Conservation (phyloP, 2,329 filamentous ascomycete genomes). For the Colletotrichum godetiae region DNA sequence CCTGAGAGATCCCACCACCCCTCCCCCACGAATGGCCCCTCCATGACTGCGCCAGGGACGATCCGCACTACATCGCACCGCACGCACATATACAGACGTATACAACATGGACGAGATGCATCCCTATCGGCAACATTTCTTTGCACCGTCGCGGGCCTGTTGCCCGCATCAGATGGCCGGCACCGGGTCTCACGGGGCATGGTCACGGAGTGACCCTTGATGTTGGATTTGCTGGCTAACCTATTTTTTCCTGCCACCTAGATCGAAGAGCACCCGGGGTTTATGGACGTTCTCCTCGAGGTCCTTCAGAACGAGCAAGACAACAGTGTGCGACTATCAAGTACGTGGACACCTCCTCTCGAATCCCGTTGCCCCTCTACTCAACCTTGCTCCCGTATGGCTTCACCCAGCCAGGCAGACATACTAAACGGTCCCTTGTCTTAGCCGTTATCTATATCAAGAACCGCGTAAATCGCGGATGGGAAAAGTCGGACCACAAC, state of each 20-base stretch:
- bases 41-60: slow-evolving; percentile 23
- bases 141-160: slow-evolving; percentile 27
- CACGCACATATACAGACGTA: slow-evolving; percentile 11
- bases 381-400: background rate
- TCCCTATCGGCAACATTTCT: slow-evolving; percentile 16
- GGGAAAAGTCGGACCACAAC: slow-evolving; percentile 82
- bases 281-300: slow-evolving; percentile 89
- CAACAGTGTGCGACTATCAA: slow-evolving; percentile 84
- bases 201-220: slow-evolving; percentile 15
- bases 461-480: slow-evolving; percentile 94
- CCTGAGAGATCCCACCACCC: slow-evolving; percentile 2
- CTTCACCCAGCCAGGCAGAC: background rate
- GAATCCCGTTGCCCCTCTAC: slow-evolving; percentile 29
- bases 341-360: slow-evolving; percentile 65
- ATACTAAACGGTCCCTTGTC: slow-evolving; percentile 32
- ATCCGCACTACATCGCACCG: slow-evolving; percentile 31
- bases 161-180: background rate
- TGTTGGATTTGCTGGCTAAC: slow-evolving; percentile 36
- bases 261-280: slow-evolving; percentile 91
- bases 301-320: slow-evolving; percentile 92
- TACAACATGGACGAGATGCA: slow-evolving; percentile 4
- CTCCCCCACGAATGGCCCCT: slow-evolving; percentile 33
- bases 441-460: slow-evolving; percentile 97
- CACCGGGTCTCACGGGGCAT: background rate
- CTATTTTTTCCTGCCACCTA: slow-evolving; percentile 50